Evolutionary conservation across 2,329 filamentous ascomycete genomes (phyloP).

Genomic region (Tolypocladium cylindrosporum): DNA sequence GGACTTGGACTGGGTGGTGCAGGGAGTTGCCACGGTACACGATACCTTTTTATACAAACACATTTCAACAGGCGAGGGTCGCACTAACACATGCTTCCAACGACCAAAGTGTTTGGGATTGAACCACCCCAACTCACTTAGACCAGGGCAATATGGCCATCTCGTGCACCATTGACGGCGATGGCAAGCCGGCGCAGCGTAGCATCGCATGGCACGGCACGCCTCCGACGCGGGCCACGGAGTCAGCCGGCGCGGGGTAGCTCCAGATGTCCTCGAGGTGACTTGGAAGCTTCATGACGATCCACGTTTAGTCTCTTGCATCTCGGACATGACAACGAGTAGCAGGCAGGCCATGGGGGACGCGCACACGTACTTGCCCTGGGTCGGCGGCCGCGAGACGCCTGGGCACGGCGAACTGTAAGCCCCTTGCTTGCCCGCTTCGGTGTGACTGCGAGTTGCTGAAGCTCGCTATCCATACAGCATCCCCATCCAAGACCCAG

Average conservation of each 20-base stretch:
- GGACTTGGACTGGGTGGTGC: neutral
- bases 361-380: slow-evolving; percentile 1
- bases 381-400: slow-evolving; percentile 3
- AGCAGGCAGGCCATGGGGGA: neutral
- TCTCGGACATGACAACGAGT: neutral
- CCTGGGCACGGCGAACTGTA: slow-evolving; percentile 3
- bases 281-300: neutral
- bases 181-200: neutral
- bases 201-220: neutral
- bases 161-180: too few relatives aligned
- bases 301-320: too few relatives aligned
- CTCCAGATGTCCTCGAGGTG: neutral
- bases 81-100: too few relatives aligned
- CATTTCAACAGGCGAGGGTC: too few relatives aligned
- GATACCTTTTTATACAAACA: neutral
- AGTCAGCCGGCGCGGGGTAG: neutral
- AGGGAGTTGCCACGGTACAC: neutral
- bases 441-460: neutral
- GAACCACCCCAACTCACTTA: too few relatives aligned
- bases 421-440: neutral
- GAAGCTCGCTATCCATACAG: slow-evolving; percentile 19
- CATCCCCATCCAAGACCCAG: slow-evolving; percentile 42
- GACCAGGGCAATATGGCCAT: too few relatives aligned
- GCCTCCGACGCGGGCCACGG: neutral
- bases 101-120: too few relatives aligned